These are phyloP conservation scores for Garcia nutans DNA, from an alignment of 345 rosid species.

Conservation along the genomic window DNA sequence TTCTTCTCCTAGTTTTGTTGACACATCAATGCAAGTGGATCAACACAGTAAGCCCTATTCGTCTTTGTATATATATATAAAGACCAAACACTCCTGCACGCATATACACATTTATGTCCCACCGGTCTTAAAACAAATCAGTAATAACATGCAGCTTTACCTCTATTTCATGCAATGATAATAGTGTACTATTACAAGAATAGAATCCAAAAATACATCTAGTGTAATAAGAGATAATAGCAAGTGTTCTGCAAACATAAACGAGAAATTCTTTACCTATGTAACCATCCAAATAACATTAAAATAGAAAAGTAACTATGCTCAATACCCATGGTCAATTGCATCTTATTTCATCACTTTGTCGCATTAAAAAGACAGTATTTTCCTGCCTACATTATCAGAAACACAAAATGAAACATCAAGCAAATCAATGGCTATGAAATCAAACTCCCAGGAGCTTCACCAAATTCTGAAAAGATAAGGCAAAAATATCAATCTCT, in stretches of 20 bases:
- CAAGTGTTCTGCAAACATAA: not conserved
- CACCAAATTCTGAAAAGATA: slow-evolving; percentile 26
- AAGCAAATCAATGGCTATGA: slow-evolving; percentile 15
- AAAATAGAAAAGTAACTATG: slow-evolving; percentile 2
- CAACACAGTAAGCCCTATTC: too few species aligned
- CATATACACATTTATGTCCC: too few species aligned
- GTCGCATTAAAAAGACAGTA: slow-evolving; percentile 17
- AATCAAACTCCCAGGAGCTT: slow-evolving; percentile 15
- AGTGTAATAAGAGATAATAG: not conserved
- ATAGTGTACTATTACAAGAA: not conserved
- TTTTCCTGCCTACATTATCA: slow-evolving; percentile 22
- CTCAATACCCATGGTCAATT: slow-evolving; percentile 5
- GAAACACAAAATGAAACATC: slow-evolving; percentile 16
- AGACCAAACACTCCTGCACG: too few species aligned
- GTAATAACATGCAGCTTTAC: not conserved
- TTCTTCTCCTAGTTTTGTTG: too few species aligned
- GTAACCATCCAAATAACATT: not conserved
- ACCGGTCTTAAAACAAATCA: too few species aligned
- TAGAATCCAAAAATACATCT: not conserved
- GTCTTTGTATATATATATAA: too few species aligned
- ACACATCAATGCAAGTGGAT: too few species aligned
- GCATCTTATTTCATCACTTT: slow-evolving; percentile 28
- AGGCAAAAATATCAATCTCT: not conserved
- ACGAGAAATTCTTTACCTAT: not conserved
- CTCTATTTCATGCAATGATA: not conserved